Base-by-base conservation (phyloP, 2,329 filamentous ascomycete genomes). In the Talaromyces sp. region DNA sequence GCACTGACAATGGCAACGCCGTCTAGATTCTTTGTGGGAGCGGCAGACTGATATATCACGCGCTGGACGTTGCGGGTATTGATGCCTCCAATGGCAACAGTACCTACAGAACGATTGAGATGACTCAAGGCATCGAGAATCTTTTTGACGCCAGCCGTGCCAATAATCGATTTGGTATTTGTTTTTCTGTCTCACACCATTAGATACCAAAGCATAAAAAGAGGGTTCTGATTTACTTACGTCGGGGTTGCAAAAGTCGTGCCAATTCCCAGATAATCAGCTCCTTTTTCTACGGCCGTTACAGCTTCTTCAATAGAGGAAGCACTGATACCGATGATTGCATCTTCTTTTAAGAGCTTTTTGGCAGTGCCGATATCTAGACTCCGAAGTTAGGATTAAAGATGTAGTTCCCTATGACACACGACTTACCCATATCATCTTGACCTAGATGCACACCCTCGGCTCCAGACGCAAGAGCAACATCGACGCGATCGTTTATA, bases 371-470 rank as follows among this genome's bases (percentile, higher is more conserved):
- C 18, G 47, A 58, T 42, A 53, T 5, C 56, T n/a, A 4, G n/a
- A 6, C 27, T 47, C 30, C 6, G n/a, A 14, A 36, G 34, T 63
- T 7, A 63, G 27, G 34, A 51, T 28, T 55, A 44, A 14, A 44
- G 50, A 23, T 33, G 18, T 27, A 58, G 47, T n/a, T 42, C 53
- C 34, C 55, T 30, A 40, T 27, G 44, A 40, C 18, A 6, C 7
- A 8, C n/a, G n/a, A 75, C 82, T 67, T 75, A 90, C 89, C 82
- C 81, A 96, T 88, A 75, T 98, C 94, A 83, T 97, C 93, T 79
- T 98, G 94, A 6, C 95, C 95, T 56, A 98, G 85, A 74, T 98
- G 95, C 8, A 96, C 92, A 53, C 95, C 95, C 78, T 97, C 94
- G 61, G 91, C 95, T 12, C 87, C 90, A 51, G 93, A 85, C 14